A percentile compares a stretch with the other conserved stretches of the same genome.
These are phyloP conservation scores for Rhizomucor pusillus DNA, from an alignment of 371 early-diverging fungal species.

Conservation along the genomic window DNA sequence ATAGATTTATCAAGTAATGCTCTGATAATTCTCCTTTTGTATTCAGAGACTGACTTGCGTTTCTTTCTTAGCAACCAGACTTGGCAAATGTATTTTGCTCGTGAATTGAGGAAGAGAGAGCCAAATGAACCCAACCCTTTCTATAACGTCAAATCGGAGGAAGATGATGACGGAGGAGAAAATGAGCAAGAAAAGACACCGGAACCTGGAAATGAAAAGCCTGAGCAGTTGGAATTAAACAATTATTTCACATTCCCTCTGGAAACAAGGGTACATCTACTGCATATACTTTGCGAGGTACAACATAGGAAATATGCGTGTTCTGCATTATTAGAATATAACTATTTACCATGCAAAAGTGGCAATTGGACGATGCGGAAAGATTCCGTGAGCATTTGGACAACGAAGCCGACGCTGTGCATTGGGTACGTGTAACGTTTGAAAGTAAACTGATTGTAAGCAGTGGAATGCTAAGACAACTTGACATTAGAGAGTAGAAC, in stretches of 20 bases:
- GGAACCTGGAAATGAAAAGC: conserved; percentile 1
- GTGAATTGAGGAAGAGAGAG: conserved; percentile 52
- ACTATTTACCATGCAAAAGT: conserved; percentile 31
- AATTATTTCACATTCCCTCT: conserved; percentile 44
- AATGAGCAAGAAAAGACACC: conserved; percentile 6
- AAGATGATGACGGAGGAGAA: conserved; percentile 3
- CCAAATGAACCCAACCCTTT: conserved; percentile 31
- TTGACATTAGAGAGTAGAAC: conserved; percentile 62
- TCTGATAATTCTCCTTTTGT: not conserved
- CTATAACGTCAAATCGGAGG: not conserved
- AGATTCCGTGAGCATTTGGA: conserved; percentile 56
- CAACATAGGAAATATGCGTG: not conserved
- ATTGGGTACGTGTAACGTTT: conserved; percentile 51
- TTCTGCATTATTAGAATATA: not conserved
- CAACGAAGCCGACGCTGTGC: conserved; percentile 56
- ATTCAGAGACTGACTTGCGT: not conserved
- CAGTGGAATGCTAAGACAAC: not conserved
- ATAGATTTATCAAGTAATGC: conserved; percentile 40
- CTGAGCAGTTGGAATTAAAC: conserved; percentile 2
- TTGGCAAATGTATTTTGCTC: conserved; percentile 55
- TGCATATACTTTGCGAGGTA: conserved; percentile 50
- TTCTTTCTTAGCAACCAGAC: conserved; percentile 42
- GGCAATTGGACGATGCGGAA: conserved; percentile 71
- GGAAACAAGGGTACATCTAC: conserved; percentile 41
- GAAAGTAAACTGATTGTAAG: not conserved